Evolutionary conservation across 2,329 filamentous ascomycete genomes (phyloP), one percentile per base, ranked within the genome.

Genomic region (Polytolypa hystricis): DNA sequence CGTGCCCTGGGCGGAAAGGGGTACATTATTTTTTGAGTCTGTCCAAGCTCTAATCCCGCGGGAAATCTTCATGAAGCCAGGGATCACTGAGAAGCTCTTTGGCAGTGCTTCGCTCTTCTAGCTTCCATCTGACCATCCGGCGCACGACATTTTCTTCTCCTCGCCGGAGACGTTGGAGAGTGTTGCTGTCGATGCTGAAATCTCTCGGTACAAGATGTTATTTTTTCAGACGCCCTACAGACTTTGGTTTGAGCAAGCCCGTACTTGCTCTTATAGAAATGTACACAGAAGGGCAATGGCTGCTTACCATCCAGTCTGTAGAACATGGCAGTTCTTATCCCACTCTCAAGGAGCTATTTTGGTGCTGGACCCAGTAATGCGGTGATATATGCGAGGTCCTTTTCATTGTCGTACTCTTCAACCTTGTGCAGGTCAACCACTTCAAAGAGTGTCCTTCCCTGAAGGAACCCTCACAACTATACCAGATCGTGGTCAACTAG

Each of bases 91-190:
- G 46, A 5, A 61, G 46, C 18, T 57, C 48, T 25, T 47, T 52
- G 1, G 58, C 57, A 4, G 51, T 57, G n/a, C 43, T 44, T 32
- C 57, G 45, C 25, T 56, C 35, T 39, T 53, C 55, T 25, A 56
- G 57, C 19, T 50, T 36, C 55, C 53, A 60, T 27, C 43, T 43
- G 3, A 60, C 42, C 56, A 60, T 60, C 33, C 43, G 44, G 5
- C 21, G 35, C 7, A 47, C 37, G 38, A 58, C 54, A 33, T 53
- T 55, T 27, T 60, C 54, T 17, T 53, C 47, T 4, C 43, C 48
- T 30, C 41, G 39, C n/a, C n/a, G n/a, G 30, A 44, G 26, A 43
- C 43, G 40, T 28, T 44, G 31, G 30, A 41, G 38, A 32, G 42
- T 30, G 42, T 43, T 42, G n/a, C n/a, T n/a, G 29, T 46, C 33